Conservation (phyloP, 1,139 yeast species). For the Saccharomyces hybrid region DNA sequence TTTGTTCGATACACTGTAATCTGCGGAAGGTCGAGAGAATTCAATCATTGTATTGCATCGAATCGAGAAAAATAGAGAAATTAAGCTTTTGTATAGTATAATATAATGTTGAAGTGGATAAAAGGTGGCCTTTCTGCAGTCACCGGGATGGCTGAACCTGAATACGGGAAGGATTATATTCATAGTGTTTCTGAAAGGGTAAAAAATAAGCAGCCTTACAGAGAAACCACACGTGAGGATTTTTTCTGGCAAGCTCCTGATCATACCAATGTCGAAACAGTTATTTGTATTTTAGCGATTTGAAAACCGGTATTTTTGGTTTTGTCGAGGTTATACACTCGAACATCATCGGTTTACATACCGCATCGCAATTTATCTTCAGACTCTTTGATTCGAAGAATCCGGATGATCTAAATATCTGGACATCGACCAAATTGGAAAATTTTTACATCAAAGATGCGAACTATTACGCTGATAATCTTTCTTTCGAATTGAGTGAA, state of each 20-base stretch:
- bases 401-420: conserved; percentile 35
- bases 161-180: conserved; percentile 86
- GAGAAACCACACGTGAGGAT: conserved; percentile 53
- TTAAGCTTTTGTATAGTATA: neutral
- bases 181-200: conserved; percentile 69
- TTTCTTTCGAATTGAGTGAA: conserved; percentile 54
- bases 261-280: conserved; percentile 90
- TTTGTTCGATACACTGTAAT: neutral
- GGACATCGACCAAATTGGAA: conserved; percentile 89
- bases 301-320: conserved; percentile 59
- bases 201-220: conserved; percentile 45
- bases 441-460: conserved; percentile 72
- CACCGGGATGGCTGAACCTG: conserved; percentile 96
- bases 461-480: conserved; percentile 66
- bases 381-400: conserved; percentile 47
- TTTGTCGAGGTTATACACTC: conserved; percentile 94
- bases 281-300: conserved; percentile 72
- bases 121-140: conserved; percentile 85
- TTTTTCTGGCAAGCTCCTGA: conserved; percentile 67
- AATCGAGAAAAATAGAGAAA: neutral
- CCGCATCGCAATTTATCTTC: conserved; percentile 93
- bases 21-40: neutral
- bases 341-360: conserved; percentile 81
- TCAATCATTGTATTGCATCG: neutral
- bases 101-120: conserved; percentile 67